Evolutionary conservation across 169 alveolate genomes (phyloP).

Genomic region (Plasmodium knowlesi): DNA sequence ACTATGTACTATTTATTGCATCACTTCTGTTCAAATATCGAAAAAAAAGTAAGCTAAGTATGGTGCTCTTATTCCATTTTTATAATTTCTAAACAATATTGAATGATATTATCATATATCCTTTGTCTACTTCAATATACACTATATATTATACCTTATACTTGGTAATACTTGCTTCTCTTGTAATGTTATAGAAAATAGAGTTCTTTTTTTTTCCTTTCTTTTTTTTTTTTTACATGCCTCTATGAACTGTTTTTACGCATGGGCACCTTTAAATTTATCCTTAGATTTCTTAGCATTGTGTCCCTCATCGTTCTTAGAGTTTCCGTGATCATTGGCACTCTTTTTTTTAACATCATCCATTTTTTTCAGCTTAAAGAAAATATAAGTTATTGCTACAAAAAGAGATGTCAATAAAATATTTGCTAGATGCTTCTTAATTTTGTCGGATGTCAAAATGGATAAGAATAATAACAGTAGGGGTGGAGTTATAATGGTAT

Average conservation of each 20-base stretch:
- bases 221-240: background rate
- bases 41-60: background rate
- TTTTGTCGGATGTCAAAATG: constrained; percentile 9
- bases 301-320: background rate
- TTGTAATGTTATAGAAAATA: background rate
- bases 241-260: background rate
- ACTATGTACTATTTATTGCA: background rate
- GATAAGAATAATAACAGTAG: background rate
- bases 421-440: constrained; percentile 10
- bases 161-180: background rate
- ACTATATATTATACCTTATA: background rate
- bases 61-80: background rate
- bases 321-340: background rate
- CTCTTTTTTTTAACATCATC: background rate
- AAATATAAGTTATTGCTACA: constrained; percentile 8
- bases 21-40: background rate
- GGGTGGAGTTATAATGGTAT: constrained; percentile 26
- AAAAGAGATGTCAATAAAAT: constrained; percentile 9
- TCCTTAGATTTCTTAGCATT: background rate
- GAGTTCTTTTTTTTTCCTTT: background rate
- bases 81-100: background rate
- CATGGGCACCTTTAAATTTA: background rate
- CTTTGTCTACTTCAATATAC: background rate
- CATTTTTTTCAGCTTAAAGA: constrained; percentile 26
- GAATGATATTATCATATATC: background rate